These are phyloP conservation scores for Purpureocillium takamizusanense DNA, from an alignment of 2,329 filamentous ascomycete genomes.

Conservation along the genomic window DNA sequence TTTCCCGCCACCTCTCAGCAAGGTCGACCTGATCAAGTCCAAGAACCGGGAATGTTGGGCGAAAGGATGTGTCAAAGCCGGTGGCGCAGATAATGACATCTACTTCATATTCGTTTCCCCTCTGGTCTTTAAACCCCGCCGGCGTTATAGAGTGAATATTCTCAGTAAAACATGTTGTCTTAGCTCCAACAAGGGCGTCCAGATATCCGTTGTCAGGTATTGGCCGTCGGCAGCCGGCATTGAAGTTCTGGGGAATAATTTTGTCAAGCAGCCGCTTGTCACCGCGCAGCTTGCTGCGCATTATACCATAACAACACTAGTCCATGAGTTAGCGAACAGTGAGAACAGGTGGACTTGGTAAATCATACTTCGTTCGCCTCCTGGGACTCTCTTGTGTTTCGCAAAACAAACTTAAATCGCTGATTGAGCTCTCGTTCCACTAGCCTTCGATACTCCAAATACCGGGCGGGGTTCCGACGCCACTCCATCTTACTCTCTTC, in stretches of 20 bases:
- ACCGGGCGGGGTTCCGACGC: constrained; percentile 32
- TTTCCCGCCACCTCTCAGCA: constrained; percentile 33
- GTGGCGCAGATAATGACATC: constrained; percentile 48
- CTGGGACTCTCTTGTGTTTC: too few relatives aligned
- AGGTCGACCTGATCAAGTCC: constrained; percentile 35
- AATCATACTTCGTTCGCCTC: too few relatives aligned
- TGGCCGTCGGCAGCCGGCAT: too few relatives aligned
- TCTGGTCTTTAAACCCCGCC: constrained; percentile 24
- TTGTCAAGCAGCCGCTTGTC: too few relatives aligned
- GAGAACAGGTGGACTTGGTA: too few relatives aligned
- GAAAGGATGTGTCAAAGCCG: constrained; percentile 43
- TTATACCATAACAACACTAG: too few relatives aligned
- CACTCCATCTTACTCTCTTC: constrained; percentile 29
- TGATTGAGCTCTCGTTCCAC: too few relatives aligned
- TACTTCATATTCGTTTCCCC: constrained; percentile 24
- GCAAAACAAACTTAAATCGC: too few relatives aligned
- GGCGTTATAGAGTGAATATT: constrained; percentile 35
- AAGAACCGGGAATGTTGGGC: constrained; percentile 37
- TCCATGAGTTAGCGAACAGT: too few relatives aligned
- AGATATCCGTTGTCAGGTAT: too few relatives aligned
- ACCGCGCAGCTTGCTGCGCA: too few relatives aligned
- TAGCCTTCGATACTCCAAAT: constrained; percentile 28
- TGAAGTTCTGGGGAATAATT: too few relatives aligned
- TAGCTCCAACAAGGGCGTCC: background rate
- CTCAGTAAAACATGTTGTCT: constrained; percentile 34